These are phyloP conservation scores for Eucalyptus albens DNA, from an alignment of 345 rosid genomes.

Conservation along the genomic window DNA sequence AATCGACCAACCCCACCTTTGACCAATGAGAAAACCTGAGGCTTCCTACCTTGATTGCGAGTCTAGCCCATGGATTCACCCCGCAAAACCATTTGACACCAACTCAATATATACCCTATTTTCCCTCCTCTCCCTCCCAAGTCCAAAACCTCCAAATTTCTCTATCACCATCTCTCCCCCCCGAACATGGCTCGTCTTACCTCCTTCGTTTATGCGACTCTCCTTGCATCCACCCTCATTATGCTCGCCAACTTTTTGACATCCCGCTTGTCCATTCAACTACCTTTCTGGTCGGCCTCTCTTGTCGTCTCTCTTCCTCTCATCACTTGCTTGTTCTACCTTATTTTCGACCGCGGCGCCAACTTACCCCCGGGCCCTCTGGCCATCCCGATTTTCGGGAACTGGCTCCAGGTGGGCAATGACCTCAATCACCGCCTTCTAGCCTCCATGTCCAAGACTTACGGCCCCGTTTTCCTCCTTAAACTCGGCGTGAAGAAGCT, in stretches of 20 bases:
- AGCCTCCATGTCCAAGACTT: conserved; percentile 27
- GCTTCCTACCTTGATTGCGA: background rate
- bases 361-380: conserved; percentile 33
- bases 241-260: background rate
- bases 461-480: conserved; percentile 33
- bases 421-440: conserved; percentile 48
- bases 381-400: conserved; percentile 42
- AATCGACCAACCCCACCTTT: background rate
- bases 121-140: background rate
- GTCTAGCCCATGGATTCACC: background rate
- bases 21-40: background rate
- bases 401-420: conserved; percentile 59
- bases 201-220: background rate
- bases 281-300: background rate
- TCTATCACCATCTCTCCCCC: background rate
- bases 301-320: background rate
- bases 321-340: background rate
- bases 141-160: background rate
- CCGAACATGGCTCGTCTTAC: background rate
- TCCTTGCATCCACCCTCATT: background rate
- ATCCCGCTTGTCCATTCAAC: background rate
- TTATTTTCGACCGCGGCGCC: background rate
- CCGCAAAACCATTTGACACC: background rate
- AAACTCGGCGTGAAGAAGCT: conserved; percentile 38
- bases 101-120: background rate